Base-by-base conservation (phyloP, 2,329 filamentous ascomycete species). In the Ramularia collo-cygni region DNA sequence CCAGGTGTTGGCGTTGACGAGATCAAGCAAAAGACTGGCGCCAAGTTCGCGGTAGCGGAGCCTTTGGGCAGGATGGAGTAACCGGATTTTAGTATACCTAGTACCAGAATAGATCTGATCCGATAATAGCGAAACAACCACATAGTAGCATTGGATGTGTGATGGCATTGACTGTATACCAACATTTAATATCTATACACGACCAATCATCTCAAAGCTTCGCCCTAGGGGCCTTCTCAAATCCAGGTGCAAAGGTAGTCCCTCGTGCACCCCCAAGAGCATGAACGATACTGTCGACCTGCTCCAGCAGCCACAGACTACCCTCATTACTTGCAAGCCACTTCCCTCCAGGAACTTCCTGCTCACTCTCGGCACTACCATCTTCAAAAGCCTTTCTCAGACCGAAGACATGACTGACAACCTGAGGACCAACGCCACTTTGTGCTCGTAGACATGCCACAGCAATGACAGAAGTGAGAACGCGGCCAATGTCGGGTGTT, bases 371-470 rank as follows among this genome's bases (percentile, higher is more conserved):
- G 36, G 64, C 59, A 14, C 67, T 69, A 1, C 81, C 83, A 60
- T 87, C 80, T 48, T 83, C 77, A 37, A 83, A 71, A 1, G 78
- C 83, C 67, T 92, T 92, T 43, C 83, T 65, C 63, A 93, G 58
- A 0, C 86, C 86, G 65, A 88, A 90, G 0, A 92, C 72, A 63
- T 93, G 86, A 50, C 81, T 86, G 13, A 83, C 65, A 9, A 93
- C 84, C 68, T 92, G 86, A 1, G 85, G 86, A 0, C 79, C 86
- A 0, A 92, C 86, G 1, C 86, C 86, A 8, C 82, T 84, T 69
- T 92, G 86, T 31, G 85, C 75, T 3, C 86, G 67, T 59, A 93
- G 60, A 54, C 84, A 88, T 4, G 84, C 72, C 19, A 93, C 73
- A 0, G 83, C 86, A 4, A 88, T 71, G 9, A 92, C 62, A 38